Base-by-base conservation (phyloP, 306 rosid genomes). In the Cucurbita argyrosperma region DNA sequence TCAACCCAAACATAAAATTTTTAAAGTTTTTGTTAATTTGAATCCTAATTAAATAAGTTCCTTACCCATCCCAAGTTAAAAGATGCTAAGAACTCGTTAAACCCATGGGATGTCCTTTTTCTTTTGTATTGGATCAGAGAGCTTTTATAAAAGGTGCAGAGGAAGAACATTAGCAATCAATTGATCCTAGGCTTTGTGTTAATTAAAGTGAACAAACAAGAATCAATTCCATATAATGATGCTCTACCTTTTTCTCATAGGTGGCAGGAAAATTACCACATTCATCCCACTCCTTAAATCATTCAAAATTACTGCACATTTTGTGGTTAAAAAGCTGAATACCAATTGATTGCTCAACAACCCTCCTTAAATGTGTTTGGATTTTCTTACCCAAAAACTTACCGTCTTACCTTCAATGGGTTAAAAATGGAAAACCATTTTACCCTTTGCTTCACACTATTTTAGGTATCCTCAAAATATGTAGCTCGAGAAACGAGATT, bases 161-260 rank as follows among this genome's bases (percentile, higher is more conserved):
- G 16, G 16, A 42, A 65, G 53, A 65, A 45, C 71, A 65, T 42
- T 62, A 38, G 47, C 69, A 47, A 47, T 68, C 74, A 68, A 47
- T 68, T 47, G 57, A 47, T 21, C 74, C 74, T 23, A 47, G 47
- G 57, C 42, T 3, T 68, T 47, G 21, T 23, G 23, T 49, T 26
- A 47, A 46, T 49, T 26, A 47, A 46, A 68, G 74, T 68, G 74
- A 68, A 13, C 47, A 68, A 68, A 23, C 74, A 13, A 68, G 74
- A 68, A 47, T 68, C 23, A 68, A 68, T 68, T 21, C 74, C 12
- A 68, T 47, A 47, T 47, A 68, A 47, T 49, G 42, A 68, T 68
- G 42, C 74, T 68, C 8, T 26, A 46, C 43, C 57, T 6, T 46
- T 67, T 66, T 47, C 35, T 68, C 56, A 45, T 66, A 66, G 39